A percentile compares a stretch with the other conserved stretches of the same genome.
Conservation (phyloP, 2,329 filamentous ascomycete genomes). For the Botryotinia calthae region DNA sequence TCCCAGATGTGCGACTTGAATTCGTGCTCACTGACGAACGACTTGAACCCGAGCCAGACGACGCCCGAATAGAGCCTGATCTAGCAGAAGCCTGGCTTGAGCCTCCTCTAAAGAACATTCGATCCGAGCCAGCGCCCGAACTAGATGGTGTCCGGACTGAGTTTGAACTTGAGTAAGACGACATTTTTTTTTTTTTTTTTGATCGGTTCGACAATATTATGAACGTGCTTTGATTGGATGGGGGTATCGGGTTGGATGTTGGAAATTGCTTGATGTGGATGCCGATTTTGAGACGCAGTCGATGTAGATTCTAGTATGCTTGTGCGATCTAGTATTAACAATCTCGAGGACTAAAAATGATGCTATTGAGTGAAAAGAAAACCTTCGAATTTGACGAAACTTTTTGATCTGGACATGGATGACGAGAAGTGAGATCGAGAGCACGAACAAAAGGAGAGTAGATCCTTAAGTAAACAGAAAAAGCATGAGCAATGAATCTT, state of each 20-base stretch:
- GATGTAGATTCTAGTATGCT: no score
- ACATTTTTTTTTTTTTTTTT: not conserved
- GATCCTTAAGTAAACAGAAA: not conserved
- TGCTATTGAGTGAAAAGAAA: not conserved
- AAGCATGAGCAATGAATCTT: not conserved
- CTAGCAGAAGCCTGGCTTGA: not conserved
- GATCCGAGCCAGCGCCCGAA: not conserved
- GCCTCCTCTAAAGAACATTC: not conserved
- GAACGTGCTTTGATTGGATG: not conserved
- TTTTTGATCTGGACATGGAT: not conserved
- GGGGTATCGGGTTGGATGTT: rapidly evolving
- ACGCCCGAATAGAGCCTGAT: no score
- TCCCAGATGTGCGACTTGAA: no score
- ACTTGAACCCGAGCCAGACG: no score
- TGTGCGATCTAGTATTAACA: no score
- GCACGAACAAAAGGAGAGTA: not conserved
- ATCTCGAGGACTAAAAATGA: no score
- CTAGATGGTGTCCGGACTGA: not conserved
- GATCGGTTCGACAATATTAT: rapidly evolving
- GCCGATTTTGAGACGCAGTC: no score
- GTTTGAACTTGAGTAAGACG: not conserved
- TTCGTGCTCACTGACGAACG: no score
- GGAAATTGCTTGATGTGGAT: not conserved
- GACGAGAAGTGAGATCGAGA: not conserved
- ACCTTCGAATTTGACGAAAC: rapidly evolving